phyloP scores from a whole-genome alignment of 1,284 basidiomycete species.

The Ustilago nuda region DNA sequence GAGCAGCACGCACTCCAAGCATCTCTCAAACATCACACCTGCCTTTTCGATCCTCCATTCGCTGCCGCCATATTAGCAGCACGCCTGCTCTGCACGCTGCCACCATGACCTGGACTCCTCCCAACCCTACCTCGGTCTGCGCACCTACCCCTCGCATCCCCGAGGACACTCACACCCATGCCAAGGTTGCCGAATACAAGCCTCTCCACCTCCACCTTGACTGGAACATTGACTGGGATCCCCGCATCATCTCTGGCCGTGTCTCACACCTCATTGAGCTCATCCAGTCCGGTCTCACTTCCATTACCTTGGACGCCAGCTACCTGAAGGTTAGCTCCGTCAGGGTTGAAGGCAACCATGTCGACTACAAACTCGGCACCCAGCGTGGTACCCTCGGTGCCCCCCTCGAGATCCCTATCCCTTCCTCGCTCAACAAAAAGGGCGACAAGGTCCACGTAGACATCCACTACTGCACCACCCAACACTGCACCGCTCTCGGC shows the following conservation, averaged over 20 bases:
- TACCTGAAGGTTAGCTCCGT: constrained; percentile 78
- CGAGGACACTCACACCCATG: constrained; percentile 61
- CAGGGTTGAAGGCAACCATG: constrained; percentile 73
- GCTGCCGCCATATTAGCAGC: neutral
- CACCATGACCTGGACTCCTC: constrained; percentile 60
- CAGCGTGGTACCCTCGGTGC: constrained; percentile 70
- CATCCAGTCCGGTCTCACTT: constrained; percentile 75
- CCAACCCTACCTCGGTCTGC: constrained; percentile 58
- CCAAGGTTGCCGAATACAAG: constrained; percentile 60
- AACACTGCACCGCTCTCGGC: constrained; percentile 85
- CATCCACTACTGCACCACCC: constrained; percentile 75
- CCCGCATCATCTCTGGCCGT: constrained; percentile 78
- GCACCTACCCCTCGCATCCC: constrained; percentile 49
- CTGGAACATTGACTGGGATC: constrained; percentile 84
- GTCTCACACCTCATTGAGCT: constrained; percentile 78
- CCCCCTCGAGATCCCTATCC: constrained; percentile 70
- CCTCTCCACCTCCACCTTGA: constrained; percentile 73
- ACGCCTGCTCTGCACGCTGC: neutral
- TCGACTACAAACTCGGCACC: constrained; percentile 73
- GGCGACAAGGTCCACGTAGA: constrained; percentile 55
- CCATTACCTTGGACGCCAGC: constrained; percentile 83
- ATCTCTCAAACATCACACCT: neutral
- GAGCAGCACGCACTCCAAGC: neutral
- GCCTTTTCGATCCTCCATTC: neutral
- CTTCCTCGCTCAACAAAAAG: constrained; percentile 47